Evolutionary conservation across 768 basidiomycete genomes (phyloP).

Genomic region (Coprinopsis strossmayeri): DNA sequence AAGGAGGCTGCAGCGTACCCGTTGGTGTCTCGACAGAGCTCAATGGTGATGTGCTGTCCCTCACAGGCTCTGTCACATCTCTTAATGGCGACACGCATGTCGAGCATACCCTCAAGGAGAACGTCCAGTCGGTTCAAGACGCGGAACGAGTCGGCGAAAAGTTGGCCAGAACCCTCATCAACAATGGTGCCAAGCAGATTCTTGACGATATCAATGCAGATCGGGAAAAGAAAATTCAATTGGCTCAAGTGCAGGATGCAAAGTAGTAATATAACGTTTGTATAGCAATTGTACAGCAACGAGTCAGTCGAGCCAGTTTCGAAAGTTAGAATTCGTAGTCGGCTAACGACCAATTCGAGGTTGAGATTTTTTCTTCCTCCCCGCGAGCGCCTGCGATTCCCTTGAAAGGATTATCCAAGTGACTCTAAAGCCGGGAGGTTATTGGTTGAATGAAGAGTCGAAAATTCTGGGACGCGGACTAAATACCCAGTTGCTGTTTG

Average conservation of each 20-base stretch:
- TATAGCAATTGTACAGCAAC: background rate
- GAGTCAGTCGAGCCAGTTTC: too few species aligned
- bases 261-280: background rate
- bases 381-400: slow-evolving; percentile 63
- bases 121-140: slow-evolving; percentile 45
- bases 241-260: background rate
- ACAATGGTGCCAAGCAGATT: slow-evolving; percentile 69
- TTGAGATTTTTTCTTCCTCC: slow-evolving; percentile 44
- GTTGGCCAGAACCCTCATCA: slow-evolving; percentile 60
- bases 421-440: slow-evolving; percentile 64
- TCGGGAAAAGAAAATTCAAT: slow-evolving; percentile 21
- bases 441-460: slow-evolving; percentile 15
- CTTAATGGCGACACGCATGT: slow-evolving; percentile 72
- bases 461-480: slow-evolving; percentile 18
- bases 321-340: background rate
- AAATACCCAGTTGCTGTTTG: slow-evolving; percentile 24
- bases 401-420: slow-evolving; percentile 46
- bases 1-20: slow-evolving; percentile 97
- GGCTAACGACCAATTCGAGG: slow-evolving; percentile 5
- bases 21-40: slow-evolving; percentile 71
- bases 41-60: slow-evolving; percentile 36
- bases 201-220: slow-evolving; percentile 79
- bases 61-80: slow-evolving; percentile 82
- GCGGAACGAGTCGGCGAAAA: slow-evolving; percentile 64
- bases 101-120: slow-evolving; percentile 49